Evolutionary conservation across 768 basidiomycete species (phyloP), one percentile per base, ranked within the genome.

Genomic region (Hydnomerulius pinastri): DNA sequence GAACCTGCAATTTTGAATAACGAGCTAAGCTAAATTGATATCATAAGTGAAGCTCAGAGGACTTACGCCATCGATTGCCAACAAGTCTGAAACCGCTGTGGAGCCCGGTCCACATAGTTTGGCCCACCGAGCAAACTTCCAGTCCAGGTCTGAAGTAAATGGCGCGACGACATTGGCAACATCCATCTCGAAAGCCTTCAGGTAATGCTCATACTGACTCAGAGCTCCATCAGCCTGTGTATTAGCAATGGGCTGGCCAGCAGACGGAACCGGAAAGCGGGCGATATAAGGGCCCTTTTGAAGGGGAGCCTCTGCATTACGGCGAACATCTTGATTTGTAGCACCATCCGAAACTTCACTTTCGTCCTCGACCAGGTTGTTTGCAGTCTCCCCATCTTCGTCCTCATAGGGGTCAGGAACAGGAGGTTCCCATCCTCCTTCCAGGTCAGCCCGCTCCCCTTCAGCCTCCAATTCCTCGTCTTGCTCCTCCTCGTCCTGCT

Each of bases 81-180:
- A 51, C 1, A 78, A 49, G 2, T 77, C 73, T 0, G 67, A 55
- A 15, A 76, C 57, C 0, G 74, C 73, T 0, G 71, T 71, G 0
- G 73, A 71, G 12, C 71, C 60, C 0, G 66, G 60, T 0, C 71
- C 72, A 1, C 63, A 56, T 1, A 70, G 50, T 48, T 75, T 76
- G 2, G 72, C 73, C 75, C 75, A 77, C 21, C 54, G 38, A 6
- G 69, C 73, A 25, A 76, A 18, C 53, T 72, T 70, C 73, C 73
- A 77, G 23, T 75, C 72, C 4, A 72, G 32, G 33, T 66, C 43
- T 0, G 68, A 70, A 0, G n/a, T 11, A 55, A 76, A 76, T 0
- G 69, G 75, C 10, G 70, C 66, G 41, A 48, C 61, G 0, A 37
- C 18, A 17, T n/a, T n/a, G n/a, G n/a, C 30, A 11, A 15, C 11